These are phyloP conservation scores for Urostyla sp. DNA, from an alignment of 73 alveolate genomes.

Conservation along the genomic window DNA sequence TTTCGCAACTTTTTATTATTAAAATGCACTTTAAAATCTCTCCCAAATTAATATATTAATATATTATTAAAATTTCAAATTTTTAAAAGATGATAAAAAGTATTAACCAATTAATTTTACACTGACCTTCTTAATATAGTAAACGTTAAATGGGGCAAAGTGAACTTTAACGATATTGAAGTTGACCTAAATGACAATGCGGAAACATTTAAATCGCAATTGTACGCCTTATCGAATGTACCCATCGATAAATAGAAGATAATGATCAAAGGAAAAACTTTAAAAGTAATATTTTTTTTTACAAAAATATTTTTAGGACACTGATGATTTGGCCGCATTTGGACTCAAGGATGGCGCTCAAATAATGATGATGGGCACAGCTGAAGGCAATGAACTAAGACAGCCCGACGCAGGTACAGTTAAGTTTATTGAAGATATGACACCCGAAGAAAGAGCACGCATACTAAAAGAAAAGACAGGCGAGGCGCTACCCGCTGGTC, in stretches of 20 bases:
- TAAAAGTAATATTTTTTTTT: slow-evolving; percentile 66
- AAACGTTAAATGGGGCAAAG: slow-evolving; percentile 78
- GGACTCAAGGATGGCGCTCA: slow-evolving; percentile 70
- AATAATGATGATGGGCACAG: slow-evolving; percentile 94
- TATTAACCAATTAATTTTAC: background rate
- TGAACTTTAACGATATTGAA: slow-evolving; percentile 57
- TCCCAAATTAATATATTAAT: too few relatives aligned
- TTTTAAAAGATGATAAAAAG: background rate
- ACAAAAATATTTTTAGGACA: slow-evolving; percentile 60
- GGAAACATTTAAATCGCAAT: slow-evolving; percentile 59
- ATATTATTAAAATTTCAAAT: slow-evolving; percentile 10
- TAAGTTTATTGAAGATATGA: slow-evolving; percentile 93
- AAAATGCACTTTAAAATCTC: too few relatives aligned
- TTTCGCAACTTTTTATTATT: too few relatives aligned
- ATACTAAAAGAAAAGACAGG: slow-evolving; percentile 95
- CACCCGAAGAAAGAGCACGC: slow-evolving; percentile 92
- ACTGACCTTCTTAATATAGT: slow-evolving; percentile 10
- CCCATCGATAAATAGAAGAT: slow-evolving; percentile 92
- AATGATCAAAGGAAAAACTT: slow-evolving; percentile 89
- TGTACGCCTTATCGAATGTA: slow-evolving; percentile 79
- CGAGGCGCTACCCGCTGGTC: slow-evolving; percentile 90
- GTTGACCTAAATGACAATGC: slow-evolving; percentile 56
- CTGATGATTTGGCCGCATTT: slow-evolving; percentile 52
- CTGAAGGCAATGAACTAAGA: slow-evolving; percentile 81
- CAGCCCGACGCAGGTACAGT: slow-evolving; percentile 71